These are phyloP conservation scores for Gautieria morchelliformis DNA, from an alignment of 768 basidiomycete genomes.

Conservation along the genomic window DNA sequence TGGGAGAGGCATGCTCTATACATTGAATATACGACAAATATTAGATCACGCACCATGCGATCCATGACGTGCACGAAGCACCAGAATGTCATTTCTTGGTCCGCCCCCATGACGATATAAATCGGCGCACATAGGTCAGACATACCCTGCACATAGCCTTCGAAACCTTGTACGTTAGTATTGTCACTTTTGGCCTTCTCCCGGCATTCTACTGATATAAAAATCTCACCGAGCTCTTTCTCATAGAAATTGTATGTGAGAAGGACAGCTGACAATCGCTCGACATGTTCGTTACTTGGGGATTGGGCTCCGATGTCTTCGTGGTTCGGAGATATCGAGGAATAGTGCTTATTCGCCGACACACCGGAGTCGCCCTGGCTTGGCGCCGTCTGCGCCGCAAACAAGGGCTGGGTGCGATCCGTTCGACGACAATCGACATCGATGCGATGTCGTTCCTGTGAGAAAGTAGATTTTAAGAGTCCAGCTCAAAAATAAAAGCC, in stretches of 20 bases:
- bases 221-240: constrained; percentile 66
- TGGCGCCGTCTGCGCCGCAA: constrained; percentile 34
- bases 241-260: constrained; percentile 89
- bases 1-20: constrained; percentile 21
- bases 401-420: constrained; percentile 88
- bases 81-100: constrained; percentile 93
- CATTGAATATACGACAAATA: not conserved
- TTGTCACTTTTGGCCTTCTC: not conserved
- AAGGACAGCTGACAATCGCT: constrained; percentile 75
- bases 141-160: constrained; percentile 98
- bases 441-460: constrained; percentile 79
- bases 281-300: constrained; percentile 85
- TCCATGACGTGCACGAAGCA: constrained; percentile 93
- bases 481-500: constrained; percentile 15
- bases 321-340: constrained; percentile 66
- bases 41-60: constrained; percentile 56
- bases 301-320: constrained; percentile 78
- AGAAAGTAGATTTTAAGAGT: not conserved
- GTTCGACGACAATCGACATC: constrained; percentile 97
- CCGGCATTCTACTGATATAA: not conserved
- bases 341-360: constrained; percentile 44
- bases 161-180: constrained; percentile 14
- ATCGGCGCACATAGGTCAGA: constrained; percentile 90
- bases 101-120: constrained; percentile 82
- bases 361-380: constrained; percentile 23